A percentile compares a stretch with the other conserved stretches of the same genome.
phyloP scores from a whole-genome alignment of 805 yeast species.

The Nakazawaea wickerhamii region DNA sequence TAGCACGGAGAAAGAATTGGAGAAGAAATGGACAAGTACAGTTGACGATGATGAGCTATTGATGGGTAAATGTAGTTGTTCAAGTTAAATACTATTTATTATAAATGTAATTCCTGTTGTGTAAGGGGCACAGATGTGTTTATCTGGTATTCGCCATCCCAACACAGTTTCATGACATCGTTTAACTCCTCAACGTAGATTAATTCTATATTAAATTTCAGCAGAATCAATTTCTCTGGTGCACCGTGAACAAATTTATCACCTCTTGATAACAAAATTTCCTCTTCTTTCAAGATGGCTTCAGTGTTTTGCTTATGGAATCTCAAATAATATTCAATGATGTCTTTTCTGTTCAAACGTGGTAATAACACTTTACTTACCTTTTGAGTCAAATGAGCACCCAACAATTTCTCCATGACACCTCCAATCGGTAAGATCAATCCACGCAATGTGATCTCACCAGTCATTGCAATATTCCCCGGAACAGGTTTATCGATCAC shows the following conservation, averaged over 20 bases:
- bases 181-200: conserved; percentile 70
- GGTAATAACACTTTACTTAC: conserved; percentile 64
- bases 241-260: conserved; percentile 23
- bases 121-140: not conserved
- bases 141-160: conserved; percentile 42
- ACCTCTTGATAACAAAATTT: conserved; percentile 17
- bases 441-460: conserved; percentile 78
- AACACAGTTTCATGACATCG: conserved; percentile 68
- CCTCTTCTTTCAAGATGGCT: conserved; percentile 22
- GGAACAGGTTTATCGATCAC: conserved; percentile 39
- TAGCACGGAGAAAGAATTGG: conserved; percentile 52
- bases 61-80: conserved; percentile 76
- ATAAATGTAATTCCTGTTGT: not conserved
- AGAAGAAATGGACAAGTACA: conserved; percentile 49
- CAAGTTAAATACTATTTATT: conserved; percentile 25
- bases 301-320: conserved; percentile 16
- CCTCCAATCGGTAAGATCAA: conserved; percentile 81
- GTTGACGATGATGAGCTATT: conserved; percentile 41
- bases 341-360: conserved; percentile 59
- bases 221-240: conserved; percentile 45
- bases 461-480: conserved; percentile 70
- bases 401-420: conserved; percentile 66
- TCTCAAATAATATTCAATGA: conserved; percentile 51
- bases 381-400: conserved; percentile 66
- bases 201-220: conserved; percentile 54